Evolutionary conservation across 345 rosid species (phyloP).

Genomic region (Balakata baccata): DNA sequence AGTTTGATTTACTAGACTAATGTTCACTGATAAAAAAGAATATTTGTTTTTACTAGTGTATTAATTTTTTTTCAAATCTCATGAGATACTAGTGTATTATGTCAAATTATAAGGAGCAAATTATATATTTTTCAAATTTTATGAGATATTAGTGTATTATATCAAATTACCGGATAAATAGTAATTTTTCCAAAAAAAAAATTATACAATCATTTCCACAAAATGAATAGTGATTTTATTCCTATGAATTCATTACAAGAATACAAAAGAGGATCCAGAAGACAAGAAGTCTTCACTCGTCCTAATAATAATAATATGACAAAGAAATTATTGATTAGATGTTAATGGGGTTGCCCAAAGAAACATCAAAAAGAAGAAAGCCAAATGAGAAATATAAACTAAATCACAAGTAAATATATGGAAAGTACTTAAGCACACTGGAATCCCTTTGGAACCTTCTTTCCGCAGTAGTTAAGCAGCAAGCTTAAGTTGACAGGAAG

Average conservation of each 20-base stretch:
- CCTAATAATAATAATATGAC: background rate
- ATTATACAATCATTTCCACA: too few relatives aligned
- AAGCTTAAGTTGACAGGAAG: constrained; percentile 1
- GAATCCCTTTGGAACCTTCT: background rate
- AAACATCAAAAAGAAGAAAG: background rate
- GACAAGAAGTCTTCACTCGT: background rate
- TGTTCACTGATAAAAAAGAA: too few relatives aligned
- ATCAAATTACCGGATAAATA: too few relatives aligned
- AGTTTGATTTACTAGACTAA: too few relatives aligned
- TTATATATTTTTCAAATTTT: too few relatives aligned
- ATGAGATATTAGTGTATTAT: too few relatives aligned
- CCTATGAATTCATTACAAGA: background rate
- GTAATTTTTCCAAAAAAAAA: too few relatives aligned
- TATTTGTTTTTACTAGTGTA: too few relatives aligned
- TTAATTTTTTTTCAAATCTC: too few relatives aligned
- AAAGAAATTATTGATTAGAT: background rate
- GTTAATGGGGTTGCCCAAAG: background rate
- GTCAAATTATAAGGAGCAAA: too few relatives aligned
- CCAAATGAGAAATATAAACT: background rate
- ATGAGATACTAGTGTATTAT: too few relatives aligned
- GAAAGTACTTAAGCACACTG: background rate
- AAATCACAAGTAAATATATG: background rate
- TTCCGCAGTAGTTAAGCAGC: constrained; percentile 3
- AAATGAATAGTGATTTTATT: too few relatives aligned
- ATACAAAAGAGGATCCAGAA: background rate